Evolutionary conservation across 2,329 filamentous ascomycete genomes (phyloP).

Genomic region (Stachybotrys chartarum): DNA sequence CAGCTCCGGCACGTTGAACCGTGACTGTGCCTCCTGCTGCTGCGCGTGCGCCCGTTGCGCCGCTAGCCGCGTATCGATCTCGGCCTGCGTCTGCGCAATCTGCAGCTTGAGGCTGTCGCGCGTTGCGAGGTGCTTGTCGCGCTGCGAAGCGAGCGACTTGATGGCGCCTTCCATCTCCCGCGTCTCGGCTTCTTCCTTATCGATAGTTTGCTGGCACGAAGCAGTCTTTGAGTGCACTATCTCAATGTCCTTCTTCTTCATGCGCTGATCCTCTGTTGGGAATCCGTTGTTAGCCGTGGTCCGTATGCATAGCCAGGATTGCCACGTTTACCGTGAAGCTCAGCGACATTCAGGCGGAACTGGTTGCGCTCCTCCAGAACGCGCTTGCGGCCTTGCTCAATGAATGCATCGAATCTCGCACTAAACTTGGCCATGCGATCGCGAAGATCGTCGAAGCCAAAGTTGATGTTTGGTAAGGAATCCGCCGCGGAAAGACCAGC

Average conservation of each 20-base stretch:
- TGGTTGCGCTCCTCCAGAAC: constrained; percentile 91
- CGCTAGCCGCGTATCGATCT: constrained; percentile 63
- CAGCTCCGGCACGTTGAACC: constrained; percentile 87
- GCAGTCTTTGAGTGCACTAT: constrained; percentile 66
- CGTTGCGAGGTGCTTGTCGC: constrained; percentile 50
- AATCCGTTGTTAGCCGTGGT: constrained; percentile 1
- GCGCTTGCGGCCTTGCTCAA: constrained; percentile 81
- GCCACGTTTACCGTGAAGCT: constrained; percentile 70
- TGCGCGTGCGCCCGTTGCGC: constrained; percentile 65
- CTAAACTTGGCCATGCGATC: constrained; percentile 94
- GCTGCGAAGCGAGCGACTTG: constrained; percentile 48
- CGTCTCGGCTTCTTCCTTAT: constrained; percentile 70
- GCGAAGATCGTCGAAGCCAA: constrained; percentile 92
- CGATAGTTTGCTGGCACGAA: constrained; percentile 65
- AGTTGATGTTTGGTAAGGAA: constrained; percentile 81
- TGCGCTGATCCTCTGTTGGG: constrained; percentile 74
- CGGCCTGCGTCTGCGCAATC: constrained; percentile 60
- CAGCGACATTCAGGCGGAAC: constrained; percentile 83
- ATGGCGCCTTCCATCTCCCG: constrained; percentile 65
- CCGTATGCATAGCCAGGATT: background rate
- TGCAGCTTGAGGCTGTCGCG: constrained; percentile 53
- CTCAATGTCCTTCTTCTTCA: constrained; percentile 82
- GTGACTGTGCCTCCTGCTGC: constrained; percentile 73
- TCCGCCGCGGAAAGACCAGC: constrained; percentile 63
- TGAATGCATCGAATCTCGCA: constrained; percentile 83